Evolutionary conservation across 352 stramenopile species (phyloP).

Genomic region (Halophytophthora polymorphica): DNA sequence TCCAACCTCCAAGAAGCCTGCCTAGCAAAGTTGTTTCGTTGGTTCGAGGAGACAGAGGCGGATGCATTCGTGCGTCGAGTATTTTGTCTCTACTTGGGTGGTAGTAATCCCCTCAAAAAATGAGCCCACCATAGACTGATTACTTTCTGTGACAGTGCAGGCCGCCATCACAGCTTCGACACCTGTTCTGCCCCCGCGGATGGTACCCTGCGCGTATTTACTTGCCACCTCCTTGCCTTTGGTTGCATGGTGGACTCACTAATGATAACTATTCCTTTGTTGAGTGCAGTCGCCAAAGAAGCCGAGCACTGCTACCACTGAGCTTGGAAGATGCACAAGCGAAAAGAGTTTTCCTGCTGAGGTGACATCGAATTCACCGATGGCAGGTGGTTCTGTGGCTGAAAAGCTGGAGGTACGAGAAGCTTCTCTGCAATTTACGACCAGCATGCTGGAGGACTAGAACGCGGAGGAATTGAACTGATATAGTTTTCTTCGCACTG

Average conservation of each 20-base stretch:
- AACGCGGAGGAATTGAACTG: no score
- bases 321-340: constrained; percentile 23
- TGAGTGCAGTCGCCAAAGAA: constrained; percentile 51
- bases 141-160: constrained; percentile 6
- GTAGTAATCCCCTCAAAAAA: neutral
- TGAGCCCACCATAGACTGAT: neutral
- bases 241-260: no score
- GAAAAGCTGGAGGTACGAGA: constrained; percentile 29
- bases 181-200: constrained; percentile 49
- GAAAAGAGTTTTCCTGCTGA: constrained; percentile 8
- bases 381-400: constrained; percentile 2
- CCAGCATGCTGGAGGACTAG: no score
- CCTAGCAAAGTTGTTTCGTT: constrained; percentile 44
- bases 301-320: neutral
- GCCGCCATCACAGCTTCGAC: constrained; percentile 23
- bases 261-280: neutral
- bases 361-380: constrained; percentile 3
- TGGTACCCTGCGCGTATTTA: constrained; percentile 41
- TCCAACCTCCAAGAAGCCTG: constrained; percentile 42
- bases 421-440: neutral
- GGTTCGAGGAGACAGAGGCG: constrained; percentile 48
- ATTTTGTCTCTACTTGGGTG: neutral
- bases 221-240: no score
- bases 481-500: neutral
- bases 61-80: constrained; percentile 16